Base-by-base conservation (phyloP, 2,329 filamentous ascomycete species). In the Nakataea oryzae region DNA sequence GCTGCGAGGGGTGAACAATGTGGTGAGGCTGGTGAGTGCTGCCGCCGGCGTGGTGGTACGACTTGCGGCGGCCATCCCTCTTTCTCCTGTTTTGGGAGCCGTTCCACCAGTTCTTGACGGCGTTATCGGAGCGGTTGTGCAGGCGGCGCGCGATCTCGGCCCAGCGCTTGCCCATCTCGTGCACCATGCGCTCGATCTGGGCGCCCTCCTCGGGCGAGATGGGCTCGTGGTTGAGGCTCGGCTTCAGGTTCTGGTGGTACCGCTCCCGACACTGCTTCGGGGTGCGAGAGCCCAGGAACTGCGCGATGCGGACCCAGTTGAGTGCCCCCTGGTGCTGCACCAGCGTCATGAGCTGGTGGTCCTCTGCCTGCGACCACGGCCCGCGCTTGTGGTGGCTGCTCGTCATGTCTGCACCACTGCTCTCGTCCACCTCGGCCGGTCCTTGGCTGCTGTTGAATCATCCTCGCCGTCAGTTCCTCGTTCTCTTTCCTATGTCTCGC, bases 41-140 rank as follows among this genome's bases (percentile, higher is more conserved):
- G 34, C 13, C 34, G 5, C 13, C 3, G 30, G 13, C 30, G 30
- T 47, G 34, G 34, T 47, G 34, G 34, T 47, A 73, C 54, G 69
- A 69, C 66, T 72, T 77, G 66, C 72, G 72, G 50, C 78, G 74
- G 65, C 76, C 72, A 61, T 79, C 73, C 66, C 86, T 78, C 70
- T 79, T 82, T 69, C 88, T 82, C 70, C 92, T 86, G 77, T 96
- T 96, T 82, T 93, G 89, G 72, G 88, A 90, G 59, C 93, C 92
- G 72, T 96, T 96, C 90, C 90, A 96, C 91, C 92, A 97, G 75
- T 97, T 97, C 84, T 97, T 97, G 66, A 97, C 91, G 30, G 91
- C 89, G 70, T 97, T 97, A 78, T 97, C 93, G 74, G 92, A 96
- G 70, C 93, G 88, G 66, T 91, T 91, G 62, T 88, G 83, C 26